A percentile compares a stretch with the other conserved stretches of the same genome.
These are phyloP conservation scores for Daldinia childiae DNA, from an alignment of 495 filamentous ascomycete genomes.

Conservation along the genomic window DNA sequence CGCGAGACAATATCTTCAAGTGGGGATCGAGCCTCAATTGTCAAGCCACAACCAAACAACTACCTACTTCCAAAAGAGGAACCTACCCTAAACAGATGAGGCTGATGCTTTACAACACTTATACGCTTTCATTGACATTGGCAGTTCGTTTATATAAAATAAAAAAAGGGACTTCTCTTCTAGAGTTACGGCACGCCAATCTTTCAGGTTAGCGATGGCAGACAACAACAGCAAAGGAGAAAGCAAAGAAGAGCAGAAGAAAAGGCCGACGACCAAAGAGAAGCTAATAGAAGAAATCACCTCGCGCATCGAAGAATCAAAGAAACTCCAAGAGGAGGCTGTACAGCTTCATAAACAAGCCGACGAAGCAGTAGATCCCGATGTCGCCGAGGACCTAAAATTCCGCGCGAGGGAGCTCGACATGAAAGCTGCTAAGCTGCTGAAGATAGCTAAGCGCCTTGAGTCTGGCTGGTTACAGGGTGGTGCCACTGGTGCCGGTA, in stretches of 20 bases:
- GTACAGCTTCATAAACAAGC: constrained; percentile 42
- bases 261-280: constrained; percentile 39
- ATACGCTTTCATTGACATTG: not conserved
- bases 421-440: constrained; percentile 40
- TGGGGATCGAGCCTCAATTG: constrained; percentile 24
- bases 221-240: constrained; percentile 5
- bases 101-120: constrained; percentile 15
- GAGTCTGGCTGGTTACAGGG: constrained; percentile 53
- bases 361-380: constrained; percentile 36
- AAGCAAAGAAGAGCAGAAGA: constrained; percentile 16
- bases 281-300: constrained; percentile 45
- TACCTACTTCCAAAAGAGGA: constrained; percentile 34
- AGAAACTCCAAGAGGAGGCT: constrained; percentile 42
- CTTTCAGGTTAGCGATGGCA: constrained; percentile 12
- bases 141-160: not conserved
- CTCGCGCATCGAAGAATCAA: constrained; percentile 43
- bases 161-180: not conserved
- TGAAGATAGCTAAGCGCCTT: constrained; percentile 48
- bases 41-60: constrained; percentile 39
- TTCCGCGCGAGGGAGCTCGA: constrained; percentile 44
- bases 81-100: constrained; percentile 32
- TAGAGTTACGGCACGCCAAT: not conserved
- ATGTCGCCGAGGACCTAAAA: constrained; percentile 39
- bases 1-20: constrained; percentile 11
- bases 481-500: constrained; percentile 48